Conservation (phyloP, 1,139 yeast species). For the Candida neerlandica region DNA sequence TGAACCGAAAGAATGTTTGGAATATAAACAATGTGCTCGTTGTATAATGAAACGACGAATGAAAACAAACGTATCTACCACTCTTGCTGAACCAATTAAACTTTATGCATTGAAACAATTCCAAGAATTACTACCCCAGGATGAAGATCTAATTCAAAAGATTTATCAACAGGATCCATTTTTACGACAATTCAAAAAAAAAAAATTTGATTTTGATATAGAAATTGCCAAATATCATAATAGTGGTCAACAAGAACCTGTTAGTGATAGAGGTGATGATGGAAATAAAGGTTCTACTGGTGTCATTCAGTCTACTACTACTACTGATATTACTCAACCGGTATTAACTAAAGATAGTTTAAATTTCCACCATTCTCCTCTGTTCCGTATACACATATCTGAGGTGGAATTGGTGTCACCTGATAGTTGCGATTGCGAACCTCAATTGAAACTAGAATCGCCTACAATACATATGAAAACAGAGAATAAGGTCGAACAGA, state of each 20-base stretch:
- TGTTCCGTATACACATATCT: background rate
- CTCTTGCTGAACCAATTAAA: background rate
- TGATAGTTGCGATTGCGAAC: background rate
- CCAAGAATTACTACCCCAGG: background rate
- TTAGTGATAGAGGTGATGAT: background rate
- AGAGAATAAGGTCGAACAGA: background rate
- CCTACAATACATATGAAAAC: background rate
- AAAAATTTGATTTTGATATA: background rate
- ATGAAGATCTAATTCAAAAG: background rate
- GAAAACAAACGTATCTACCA: background rate
- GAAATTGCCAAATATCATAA: background rate
- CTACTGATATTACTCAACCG: no score
- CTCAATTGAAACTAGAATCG: background rate
- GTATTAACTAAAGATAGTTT: background rate
- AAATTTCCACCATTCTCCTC: background rate
- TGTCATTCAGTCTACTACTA: no score
- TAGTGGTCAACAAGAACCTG: no score
- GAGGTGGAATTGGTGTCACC: background rate
- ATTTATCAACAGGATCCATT: background rate
- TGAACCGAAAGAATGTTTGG: background rate
- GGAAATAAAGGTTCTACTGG: background rate
- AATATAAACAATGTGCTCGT: slow-evolving; percentile 1
- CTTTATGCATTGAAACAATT: slow-evolving; percentile 1
- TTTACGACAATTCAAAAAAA: background rate
- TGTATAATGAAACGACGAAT: slow-evolving; percentile 3